Evolutionary conservation across 306 rosid species (phyloP).

Genomic region (Sesbania bispinosa): DNA sequence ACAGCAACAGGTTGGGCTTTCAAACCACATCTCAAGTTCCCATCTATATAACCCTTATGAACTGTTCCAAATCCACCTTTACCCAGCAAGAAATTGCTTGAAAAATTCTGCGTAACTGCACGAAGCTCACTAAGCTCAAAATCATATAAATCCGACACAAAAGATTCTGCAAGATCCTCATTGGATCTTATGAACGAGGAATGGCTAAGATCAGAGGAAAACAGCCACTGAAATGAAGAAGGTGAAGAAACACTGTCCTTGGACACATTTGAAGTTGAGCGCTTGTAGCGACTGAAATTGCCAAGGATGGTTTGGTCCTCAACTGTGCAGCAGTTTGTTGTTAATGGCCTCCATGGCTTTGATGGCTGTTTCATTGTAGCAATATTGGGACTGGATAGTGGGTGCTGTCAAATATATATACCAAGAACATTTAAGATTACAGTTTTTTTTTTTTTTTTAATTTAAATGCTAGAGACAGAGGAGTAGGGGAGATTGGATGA

Average conservation of each 20-base stretch:
- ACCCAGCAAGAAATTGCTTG: conserved; percentile 77
- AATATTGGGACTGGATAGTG: not conserved
- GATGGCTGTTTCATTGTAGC: conserved; percentile 34
- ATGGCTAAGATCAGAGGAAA: conserved; percentile 89
- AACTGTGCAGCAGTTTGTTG: conserved; percentile 48
- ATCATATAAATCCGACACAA: conserved; percentile 70
- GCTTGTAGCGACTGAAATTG: conserved; percentile 63
- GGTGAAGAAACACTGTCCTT: conserved; percentile 65
- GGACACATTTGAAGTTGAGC: conserved; percentile 58
- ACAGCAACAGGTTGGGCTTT: conserved; percentile 93
- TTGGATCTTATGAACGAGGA: conserved; percentile 74
- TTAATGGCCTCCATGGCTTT: conserved; percentile 54
- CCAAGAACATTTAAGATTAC: not conserved
- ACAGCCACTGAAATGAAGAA: conserved; percentile 65
- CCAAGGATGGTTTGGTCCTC: conserved; percentile 50
- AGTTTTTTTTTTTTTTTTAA: not conserved
- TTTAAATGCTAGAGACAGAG: not conserved
- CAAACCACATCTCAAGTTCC: conserved; percentile 62
- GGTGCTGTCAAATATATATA: not conserved
- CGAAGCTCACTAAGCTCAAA: conserved; percentile 82
- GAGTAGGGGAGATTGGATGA: not conserved
- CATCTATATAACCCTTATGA: conserved; percentile 88
- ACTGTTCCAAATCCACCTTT: conserved; percentile 95
- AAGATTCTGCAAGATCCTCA: conserved; percentile 83
- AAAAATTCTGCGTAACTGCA: conserved; percentile 79